Conservation (phyloP, 1,284 basidiomycete genomes). For the Rhodotorula sp. region DNA sequence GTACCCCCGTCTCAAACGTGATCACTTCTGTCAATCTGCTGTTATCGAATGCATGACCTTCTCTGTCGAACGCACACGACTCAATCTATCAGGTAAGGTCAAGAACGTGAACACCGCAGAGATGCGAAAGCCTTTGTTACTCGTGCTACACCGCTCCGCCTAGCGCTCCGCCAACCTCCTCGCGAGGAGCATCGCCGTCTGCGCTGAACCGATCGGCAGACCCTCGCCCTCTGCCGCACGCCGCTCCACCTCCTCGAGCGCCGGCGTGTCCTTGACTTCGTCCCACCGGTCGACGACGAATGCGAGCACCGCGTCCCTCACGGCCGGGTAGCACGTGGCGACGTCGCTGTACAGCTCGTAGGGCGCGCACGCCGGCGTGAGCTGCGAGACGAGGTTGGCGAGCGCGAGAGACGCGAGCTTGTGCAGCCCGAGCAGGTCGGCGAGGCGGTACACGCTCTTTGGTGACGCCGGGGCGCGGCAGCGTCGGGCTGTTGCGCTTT, state of each 20-base stretch:
- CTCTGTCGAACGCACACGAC: too few species aligned
- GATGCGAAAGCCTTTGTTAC: too few species aligned
- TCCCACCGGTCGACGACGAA: background rate
- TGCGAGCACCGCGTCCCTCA: background rate
- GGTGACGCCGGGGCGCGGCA: constrained; percentile 3
- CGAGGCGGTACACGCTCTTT: constrained; percentile 21
- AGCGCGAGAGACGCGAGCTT: constrained; percentile 1
- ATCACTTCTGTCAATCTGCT: background rate
- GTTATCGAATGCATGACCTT: too few species aligned
- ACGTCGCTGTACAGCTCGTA: constrained; percentile 20
- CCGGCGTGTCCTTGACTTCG: background rate
- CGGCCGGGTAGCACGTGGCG: background rate
- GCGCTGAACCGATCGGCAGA: background rate
- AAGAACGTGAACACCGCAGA: too few species aligned
- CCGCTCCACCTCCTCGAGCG: background rate
- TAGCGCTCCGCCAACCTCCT: constrained; percentile 1
- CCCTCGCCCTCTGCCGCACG: background rate
- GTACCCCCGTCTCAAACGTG: background rate
- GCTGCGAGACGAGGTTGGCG: background rate
- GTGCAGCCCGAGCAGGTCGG: constrained; percentile 10
- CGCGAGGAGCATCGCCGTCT: constrained; percentile 3
- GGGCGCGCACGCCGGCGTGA: background rate
- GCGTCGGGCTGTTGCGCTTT: too few species aligned
- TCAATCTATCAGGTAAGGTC: too few species aligned
- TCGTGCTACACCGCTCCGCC: background rate